A percentile compares a stretch with the other conserved stretches of the same genome.
Conservation (phyloP, 176 grass and related monocot genomes). For the Juncus effusus region DNA sequence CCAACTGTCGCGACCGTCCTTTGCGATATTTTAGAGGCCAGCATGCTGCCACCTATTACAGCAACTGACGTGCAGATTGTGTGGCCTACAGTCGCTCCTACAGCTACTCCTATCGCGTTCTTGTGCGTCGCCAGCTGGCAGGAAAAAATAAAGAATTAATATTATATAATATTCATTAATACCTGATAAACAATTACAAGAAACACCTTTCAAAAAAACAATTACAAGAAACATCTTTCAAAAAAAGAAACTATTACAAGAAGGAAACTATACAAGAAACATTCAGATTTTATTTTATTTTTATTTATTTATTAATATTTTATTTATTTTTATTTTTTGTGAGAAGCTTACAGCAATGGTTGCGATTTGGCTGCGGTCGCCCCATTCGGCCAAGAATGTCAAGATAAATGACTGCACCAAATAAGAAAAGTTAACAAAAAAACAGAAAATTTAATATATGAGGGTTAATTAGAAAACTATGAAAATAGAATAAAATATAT, state of each 20-base stretch:
- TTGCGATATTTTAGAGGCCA: conserved; percentile 94
- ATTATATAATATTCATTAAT: not conserved
- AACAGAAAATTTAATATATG: conserved; percentile 5
- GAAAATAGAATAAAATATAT: conserved; percentile 13
- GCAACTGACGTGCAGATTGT: conserved; percentile 83
- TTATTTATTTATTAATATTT: no score
- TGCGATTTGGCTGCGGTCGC: conserved; percentile 94
- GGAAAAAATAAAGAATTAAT: not conserved
- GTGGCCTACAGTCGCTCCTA: conserved; percentile 83
- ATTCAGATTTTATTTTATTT: no score
- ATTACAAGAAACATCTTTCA: no score
- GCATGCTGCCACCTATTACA: conserved; percentile 88
- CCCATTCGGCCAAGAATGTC: conserved; percentile 97
- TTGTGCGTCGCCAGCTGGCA: conserved; percentile 89
- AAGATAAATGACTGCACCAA: conserved; percentile 86
- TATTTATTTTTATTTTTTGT: not conserved
- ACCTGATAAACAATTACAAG: no score
- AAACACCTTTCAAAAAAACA: no score
- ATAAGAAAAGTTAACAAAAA: conserved; percentile 7
- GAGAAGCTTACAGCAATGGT: conserved; percentile 64
- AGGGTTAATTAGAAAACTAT: not conserved
- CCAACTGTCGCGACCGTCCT: conserved; percentile 73
- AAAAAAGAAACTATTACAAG: no score
- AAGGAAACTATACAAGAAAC: no score
- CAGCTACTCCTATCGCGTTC: conserved; percentile 73